Conservation (phyloP, 2,329 filamentous ascomycete genomes). For the Hirsutella rhossiliensis region DNA sequence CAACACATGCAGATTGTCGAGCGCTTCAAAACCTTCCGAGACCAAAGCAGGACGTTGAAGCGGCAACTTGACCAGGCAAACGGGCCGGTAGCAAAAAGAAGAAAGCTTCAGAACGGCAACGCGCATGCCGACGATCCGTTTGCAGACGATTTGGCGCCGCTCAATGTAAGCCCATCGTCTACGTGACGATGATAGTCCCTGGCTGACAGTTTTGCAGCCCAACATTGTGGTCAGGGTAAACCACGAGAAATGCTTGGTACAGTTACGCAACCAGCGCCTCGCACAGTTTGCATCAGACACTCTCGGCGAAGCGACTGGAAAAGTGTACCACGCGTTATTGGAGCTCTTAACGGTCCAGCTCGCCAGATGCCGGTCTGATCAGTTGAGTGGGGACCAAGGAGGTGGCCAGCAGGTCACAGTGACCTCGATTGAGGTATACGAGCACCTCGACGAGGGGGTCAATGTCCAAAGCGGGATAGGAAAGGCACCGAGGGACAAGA, state of each 20-base stretch:
- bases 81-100: slow-evolving; percentile 32
- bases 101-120: slow-evolving; percentile 40
- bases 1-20: slow-evolving; percentile 44
- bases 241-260: slow-evolving; percentile 71
- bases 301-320: slow-evolving; percentile 61
- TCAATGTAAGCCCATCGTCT: slow-evolving; percentile 35
- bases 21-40: slow-evolving; percentile 39
- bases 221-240: slow-evolving; percentile 70
- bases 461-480: slow-evolving; percentile 47
- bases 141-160: slow-evolving; percentile 29
- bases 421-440: slow-evolving; percentile 44
- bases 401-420: slow-evolving; percentile 21
- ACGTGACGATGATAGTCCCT: neutral
- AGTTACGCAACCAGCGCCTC: slow-evolving; percentile 68
- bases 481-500: slow-evolving; percentile 34
- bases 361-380: slow-evolving; percentile 52
- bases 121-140: slow-evolving; percentile 12
- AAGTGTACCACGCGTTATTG: slow-evolving; percentile 67
- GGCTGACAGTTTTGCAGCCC: slow-evolving; percentile 35
- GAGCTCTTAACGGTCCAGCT: slow-evolving; percentile 57
- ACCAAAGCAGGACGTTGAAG: slow-evolving; percentile 38
- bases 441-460: slow-evolving; percentile 37
- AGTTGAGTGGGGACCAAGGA: slow-evolving; percentile 22
- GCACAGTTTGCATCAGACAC: slow-evolving; percentile 58
- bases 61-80: slow-evolving; percentile 33